Evolutionary conservation across 176 grass and related monocot species (phyloP), one percentile per base, ranked within the genome.

Genomic region (Triticum monococcum): DNA sequence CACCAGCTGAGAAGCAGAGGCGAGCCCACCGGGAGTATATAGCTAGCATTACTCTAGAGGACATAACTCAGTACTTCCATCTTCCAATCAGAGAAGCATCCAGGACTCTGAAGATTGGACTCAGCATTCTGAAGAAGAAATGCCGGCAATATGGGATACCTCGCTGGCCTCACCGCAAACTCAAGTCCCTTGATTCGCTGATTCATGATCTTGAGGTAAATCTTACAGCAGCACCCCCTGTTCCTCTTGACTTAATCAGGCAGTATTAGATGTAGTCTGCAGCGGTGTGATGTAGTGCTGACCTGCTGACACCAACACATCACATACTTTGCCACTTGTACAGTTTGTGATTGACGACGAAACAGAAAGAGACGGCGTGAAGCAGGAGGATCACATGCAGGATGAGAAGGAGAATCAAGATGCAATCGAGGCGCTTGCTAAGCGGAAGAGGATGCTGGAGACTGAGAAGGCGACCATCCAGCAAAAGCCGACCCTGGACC

Each of bases 41-140:
- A 83, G 75, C 82, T 36, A 89, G 85, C 81, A 92, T 95, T 80
- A 81, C 87, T 79, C 81, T 92, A 75, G 73, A 59, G 20, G 90
- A 95, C 14, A 89, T 92, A 52, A 66, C 86, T 68, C 83, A 86
- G 73, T 81, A 65, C 85, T 95, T 95, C 72, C 83, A 95, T 90
- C 90, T 95, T 70, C 90, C 93, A 50, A 82, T 95, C 54, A 75
- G 69, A 62, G 89, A 92, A 83, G 90, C 93, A 66, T 95, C 90
- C 33, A 90, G 61, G 36, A 88, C 63, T 81, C 67, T 95, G 16
- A 83, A 88, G 60, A 87, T 95, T 64, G 93, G 90, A 71, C 79
- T 95, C 14, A 95, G 90, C 62, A 87, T 95, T 69, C 46, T 95
- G 78, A 95, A 95, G 88, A 95, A 83, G 80, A 95, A 95, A 88